Conservation (phyloP, 164 flowering plant genomes). For the Platanus orientalis region DNA sequence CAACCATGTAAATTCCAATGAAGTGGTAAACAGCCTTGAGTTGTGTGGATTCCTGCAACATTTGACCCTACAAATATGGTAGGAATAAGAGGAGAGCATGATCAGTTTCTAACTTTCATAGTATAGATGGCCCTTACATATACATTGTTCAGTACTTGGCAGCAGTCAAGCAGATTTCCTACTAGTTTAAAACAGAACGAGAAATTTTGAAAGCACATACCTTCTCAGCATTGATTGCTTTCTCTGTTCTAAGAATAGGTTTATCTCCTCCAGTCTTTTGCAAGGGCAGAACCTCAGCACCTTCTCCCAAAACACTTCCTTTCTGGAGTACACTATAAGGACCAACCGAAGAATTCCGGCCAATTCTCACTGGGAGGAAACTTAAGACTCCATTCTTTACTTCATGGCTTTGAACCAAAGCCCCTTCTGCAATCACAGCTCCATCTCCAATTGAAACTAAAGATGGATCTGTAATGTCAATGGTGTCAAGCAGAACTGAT, state of each 20-base stretch:
- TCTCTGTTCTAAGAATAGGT: constrained; percentile 19
- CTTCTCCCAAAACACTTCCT: constrained; percentile 52
- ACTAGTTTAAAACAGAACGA: neutral
- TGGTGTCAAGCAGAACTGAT: constrained; percentile 61
- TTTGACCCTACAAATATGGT: constrained; percentile 19
- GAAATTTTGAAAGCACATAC: constrained; percentile 16
- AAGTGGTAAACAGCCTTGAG: constrained; percentile 33
- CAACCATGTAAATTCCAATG: constrained; percentile 56
- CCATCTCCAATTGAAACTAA: constrained; percentile 70
- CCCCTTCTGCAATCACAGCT: constrained; percentile 71
- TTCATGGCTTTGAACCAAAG: constrained; percentile 67
- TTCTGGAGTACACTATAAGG: constrained; percentile 67
- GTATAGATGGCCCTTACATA: too few relatives aligned
- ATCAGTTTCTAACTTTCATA: neutral
- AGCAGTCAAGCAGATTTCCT: neutral
- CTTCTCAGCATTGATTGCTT: constrained; percentile 23
- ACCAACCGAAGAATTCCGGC: constrained; percentile 44
- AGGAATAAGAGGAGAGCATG: neutral
- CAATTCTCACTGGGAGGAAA: constrained; percentile 58
- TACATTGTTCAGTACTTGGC: too few relatives aligned
- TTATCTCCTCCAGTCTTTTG: constrained; percentile 47
- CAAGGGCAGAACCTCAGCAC: constrained; percentile 42
- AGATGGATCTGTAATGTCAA: constrained; percentile 73
- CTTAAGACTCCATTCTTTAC: constrained; percentile 62
- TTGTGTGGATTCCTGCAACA: constrained; percentile 2